Evolutionary conservation across 192 early-diverging fungal species (phyloP).

Genomic region (Gonapodya sp.): DNA sequence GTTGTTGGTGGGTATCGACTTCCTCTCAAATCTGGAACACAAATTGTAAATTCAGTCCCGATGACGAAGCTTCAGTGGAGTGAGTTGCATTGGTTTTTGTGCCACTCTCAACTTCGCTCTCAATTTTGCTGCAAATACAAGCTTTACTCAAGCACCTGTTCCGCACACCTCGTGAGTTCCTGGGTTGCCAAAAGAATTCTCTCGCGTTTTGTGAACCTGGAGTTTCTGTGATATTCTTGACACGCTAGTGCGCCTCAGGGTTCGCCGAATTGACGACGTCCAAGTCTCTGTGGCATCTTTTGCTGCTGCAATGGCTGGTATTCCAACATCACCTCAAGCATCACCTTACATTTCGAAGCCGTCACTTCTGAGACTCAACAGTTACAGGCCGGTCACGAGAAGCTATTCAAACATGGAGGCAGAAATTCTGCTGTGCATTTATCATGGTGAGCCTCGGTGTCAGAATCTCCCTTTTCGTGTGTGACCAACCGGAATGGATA

Average conservation of each 20-base stretch:
- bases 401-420: background rate
- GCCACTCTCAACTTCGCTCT: background rate
- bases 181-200: background rate
- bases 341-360: background rate
- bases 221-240: too few species aligned
- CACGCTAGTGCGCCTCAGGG: background rate
- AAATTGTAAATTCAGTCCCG: too few species aligned
- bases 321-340: background rate
- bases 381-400: background rate
- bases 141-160: background rate
- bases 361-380: background rate
- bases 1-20: too few species aligned
- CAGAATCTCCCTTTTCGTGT: background rate
- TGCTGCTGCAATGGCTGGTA: background rate
- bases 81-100: background rate
- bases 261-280: background rate
- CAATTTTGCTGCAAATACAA: background rate
- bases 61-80: conserved; percentile 1
- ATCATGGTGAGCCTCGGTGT: background rate
- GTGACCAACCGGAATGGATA: background rate
- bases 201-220: too few species aligned
- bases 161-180: background rate
- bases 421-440: background rate
- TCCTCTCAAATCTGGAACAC: too few species aligned
- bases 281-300: background rate